phyloP scores from a whole-genome alignment of 176 grass and related monocot species.

The Lolium perenne region DNA sequence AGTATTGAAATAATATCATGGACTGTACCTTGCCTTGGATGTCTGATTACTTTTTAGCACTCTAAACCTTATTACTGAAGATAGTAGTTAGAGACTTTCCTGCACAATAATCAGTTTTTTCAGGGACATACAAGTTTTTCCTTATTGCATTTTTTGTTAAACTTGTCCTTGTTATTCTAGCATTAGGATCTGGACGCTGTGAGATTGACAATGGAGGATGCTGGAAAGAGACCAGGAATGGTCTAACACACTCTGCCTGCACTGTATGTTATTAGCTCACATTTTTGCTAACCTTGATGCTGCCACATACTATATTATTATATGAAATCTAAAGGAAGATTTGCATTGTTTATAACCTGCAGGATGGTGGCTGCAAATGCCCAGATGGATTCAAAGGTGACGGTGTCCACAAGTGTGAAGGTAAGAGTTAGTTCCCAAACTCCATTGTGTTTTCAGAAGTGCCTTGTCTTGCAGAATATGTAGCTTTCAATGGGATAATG shows the following conservation, averaged over 20 bases:
- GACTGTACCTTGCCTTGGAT: background rate
- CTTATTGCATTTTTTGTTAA: background rate
- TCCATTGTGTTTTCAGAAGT: background rate
- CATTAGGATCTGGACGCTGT: constrained; percentile 86
- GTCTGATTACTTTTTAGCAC: background rate
- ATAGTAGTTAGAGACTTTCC: background rate
- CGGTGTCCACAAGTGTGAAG: constrained; percentile 77
- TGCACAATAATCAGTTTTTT: background rate
- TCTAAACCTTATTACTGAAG: constrained; percentile 5
- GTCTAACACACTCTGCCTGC: constrained; percentile 71
- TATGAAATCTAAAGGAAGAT: too few relatives aligned
- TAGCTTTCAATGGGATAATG: background rate
- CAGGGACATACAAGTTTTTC: background rate
- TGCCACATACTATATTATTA: too few relatives aligned
- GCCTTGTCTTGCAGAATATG: background rate
- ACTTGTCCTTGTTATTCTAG: constrained; percentile 48
- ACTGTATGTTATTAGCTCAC: constrained; percentile 55
- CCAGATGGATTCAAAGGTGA: constrained; percentile 85
- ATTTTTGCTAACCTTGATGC: background rate
- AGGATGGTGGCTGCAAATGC: constrained; percentile 95
- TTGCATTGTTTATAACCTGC: constrained; percentile 33
- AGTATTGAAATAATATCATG: constrained; percentile 1
- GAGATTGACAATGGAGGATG: constrained; percentile 94
- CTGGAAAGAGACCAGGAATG: constrained; percentile 85
- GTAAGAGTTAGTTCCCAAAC: constrained; percentile 35